Evolutionary conservation across 306 rosid genomes (phyloP).

Genomic region (Cicer cuneatum): DNA sequence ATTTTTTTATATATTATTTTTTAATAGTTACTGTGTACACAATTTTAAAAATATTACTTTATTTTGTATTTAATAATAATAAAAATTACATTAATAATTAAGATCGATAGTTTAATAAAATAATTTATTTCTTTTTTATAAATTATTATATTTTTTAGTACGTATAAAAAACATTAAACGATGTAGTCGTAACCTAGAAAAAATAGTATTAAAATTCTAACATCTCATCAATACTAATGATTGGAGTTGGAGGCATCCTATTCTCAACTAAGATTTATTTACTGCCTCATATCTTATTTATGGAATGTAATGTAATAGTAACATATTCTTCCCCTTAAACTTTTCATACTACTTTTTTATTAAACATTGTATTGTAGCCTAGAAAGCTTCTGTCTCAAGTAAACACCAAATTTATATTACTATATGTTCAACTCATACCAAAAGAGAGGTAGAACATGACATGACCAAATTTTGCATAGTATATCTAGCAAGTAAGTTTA

Average conservation of each 20-base stretch:
- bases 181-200: no score
- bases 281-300: background rate
- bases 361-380: background rate
- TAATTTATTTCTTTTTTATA: no score
- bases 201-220: no score
- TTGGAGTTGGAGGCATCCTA: background rate
- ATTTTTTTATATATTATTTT: no score
- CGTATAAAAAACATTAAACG: no score
- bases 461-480: slow-evolving; percentile 19
- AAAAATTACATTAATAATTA: no score
- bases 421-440: slow-evolving; percentile 1
- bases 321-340: background rate
- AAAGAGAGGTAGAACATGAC: slow-evolving; percentile 21
- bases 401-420: background rate
- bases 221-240: no score
- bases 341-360: background rate
- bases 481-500: background rate
- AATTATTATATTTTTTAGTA: no score
- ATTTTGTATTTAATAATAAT: no score
- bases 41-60: no score
- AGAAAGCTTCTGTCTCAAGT: slow-evolving; percentile 23
- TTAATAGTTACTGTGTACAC: no score
- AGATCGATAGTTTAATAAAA: no score
- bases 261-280: background rate
- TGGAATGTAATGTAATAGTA: background rate